A percentile compares a stretch with the other conserved stretches of the same genome.
Conservation (phyloP, 106 monocot species). For the Platanthera guangdongensis region DNA sequence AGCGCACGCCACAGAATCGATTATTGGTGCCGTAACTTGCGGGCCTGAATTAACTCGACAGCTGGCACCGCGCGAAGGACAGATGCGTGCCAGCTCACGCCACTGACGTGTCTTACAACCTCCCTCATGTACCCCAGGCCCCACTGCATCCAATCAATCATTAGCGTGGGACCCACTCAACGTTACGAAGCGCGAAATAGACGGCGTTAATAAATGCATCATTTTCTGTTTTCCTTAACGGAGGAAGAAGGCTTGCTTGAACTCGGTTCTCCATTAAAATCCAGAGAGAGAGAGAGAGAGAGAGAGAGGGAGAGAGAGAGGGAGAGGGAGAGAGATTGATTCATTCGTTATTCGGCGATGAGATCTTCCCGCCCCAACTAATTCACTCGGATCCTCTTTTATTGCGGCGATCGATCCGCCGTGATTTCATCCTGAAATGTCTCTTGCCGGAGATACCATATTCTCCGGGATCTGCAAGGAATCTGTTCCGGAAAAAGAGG, state of each 20-base stretch:
- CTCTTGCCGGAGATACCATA: conserved; percentile 8
- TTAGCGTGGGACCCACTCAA: background rate
- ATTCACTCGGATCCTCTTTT: background rate
- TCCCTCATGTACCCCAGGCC: background rate
- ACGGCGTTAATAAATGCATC: background rate
- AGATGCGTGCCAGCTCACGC: background rate
- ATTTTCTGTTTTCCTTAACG: background rate
- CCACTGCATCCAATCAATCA: background rate
- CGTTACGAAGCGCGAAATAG: background rate
- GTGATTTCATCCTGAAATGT: conserved; percentile 15
- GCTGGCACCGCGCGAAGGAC: background rate
- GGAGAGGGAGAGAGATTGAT: background rate
- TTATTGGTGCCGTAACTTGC: background rate
- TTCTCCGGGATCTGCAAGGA: background rate
- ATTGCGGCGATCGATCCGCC: background rate
- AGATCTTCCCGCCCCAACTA: background rate
- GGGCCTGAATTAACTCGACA: background rate
- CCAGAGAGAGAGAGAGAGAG: background rate
- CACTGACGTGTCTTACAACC: background rate
- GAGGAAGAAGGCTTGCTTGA: background rate
- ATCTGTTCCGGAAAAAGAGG: background rate
- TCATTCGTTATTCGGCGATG: background rate
- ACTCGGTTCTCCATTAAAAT: background rate
- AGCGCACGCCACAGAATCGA: too few relatives aligned
- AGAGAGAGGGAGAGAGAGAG: background rate